These are phyloP conservation scores for Helotiales sp. DNA, from an alignment of 2,329 filamentous ascomycete species.

Conservation along the genomic window DNA sequence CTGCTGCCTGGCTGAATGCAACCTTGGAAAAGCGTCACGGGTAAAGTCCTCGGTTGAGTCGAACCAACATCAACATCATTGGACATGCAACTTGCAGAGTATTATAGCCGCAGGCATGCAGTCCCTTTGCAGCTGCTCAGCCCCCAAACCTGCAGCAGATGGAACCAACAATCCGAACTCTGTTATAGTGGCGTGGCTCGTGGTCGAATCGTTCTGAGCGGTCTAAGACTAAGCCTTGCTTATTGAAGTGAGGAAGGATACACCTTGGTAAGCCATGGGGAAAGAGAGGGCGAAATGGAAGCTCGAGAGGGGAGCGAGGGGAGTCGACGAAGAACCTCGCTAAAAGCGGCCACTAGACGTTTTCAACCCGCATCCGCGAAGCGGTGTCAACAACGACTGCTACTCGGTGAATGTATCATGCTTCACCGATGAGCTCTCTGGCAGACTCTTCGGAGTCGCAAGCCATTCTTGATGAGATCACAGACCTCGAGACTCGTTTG, in stretches of 20 bases:
- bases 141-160: neutral
- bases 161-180: neutral
- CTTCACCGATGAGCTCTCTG: constrained; percentile 25
- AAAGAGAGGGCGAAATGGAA: too few species aligned
- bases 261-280: too few species aligned
- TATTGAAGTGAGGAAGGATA: too few species aligned
- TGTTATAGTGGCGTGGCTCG: too few species aligned
- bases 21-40: neutral
- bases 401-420: constrained; percentile 10
- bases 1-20: too few species aligned
- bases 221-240: too few species aligned
- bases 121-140: constrained; percentile 3
- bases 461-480: constrained; percentile 53
- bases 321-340: neutral
- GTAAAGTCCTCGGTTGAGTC: neutral
- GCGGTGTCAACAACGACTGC: neutral
- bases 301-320: neutral
- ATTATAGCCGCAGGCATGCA: neutral
- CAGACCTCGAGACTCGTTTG: constrained; percentile 52
- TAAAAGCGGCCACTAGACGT: neutral
- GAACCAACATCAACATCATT: neutral
- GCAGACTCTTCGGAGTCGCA: constrained; percentile 27
- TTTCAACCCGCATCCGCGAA: neutral
- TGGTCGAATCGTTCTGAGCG: neutral
- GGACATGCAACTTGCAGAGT: neutral